phyloP scores from a whole-genome alignment of 345 rosid genomes.

The Brassica cretica region DNA sequence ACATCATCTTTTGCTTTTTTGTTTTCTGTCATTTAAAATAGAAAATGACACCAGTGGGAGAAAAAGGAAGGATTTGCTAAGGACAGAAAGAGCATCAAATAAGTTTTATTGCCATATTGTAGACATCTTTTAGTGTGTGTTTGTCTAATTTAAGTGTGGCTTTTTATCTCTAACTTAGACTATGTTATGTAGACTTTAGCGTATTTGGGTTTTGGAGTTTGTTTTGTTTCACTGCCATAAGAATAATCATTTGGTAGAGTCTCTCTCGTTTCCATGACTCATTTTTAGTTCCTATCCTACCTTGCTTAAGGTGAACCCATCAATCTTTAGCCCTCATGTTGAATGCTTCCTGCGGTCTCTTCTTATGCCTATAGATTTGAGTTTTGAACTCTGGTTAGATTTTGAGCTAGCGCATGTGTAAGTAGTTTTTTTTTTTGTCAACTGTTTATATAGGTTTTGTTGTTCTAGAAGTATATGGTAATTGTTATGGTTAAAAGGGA shows the following conservation, averaged over 20 bases:
- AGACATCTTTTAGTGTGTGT: slow-evolving; percentile 23
- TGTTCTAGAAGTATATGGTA: background rate
- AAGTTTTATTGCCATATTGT: background rate
- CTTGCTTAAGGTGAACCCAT: slow-evolving; percentile 15
- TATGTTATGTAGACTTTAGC: slow-evolving; percentile 41
- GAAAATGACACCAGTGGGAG: background rate
- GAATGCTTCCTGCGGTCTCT: background rate
- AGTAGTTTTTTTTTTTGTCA: background rate
- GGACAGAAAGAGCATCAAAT: slow-evolving; percentile 34
- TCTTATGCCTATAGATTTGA: background rate
- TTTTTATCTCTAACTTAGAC: slow-evolving; percentile 28
- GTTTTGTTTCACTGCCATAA: slow-evolving; percentile 9
- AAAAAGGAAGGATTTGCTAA: slow-evolving; percentile 42
- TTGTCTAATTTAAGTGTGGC: slow-evolving; percentile 22
- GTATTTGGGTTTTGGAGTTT: slow-evolving; percentile 35
- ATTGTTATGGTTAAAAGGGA: background rate
- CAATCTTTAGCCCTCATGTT: background rate
- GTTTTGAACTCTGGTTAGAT: background rate
- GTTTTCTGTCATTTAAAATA: background rate
- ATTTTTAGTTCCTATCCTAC: background rate
- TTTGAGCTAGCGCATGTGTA: slow-evolving; percentile 14
- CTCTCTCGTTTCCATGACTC: slow-evolving; percentile 12
- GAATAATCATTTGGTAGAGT: slow-evolving; percentile 26
- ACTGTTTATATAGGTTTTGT: background rate
- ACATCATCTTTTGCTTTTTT: slow-evolving; percentile 30